Evolutionary conservation across 2,329 filamentous ascomycete genomes (phyloP), one percentile per base, ranked within the genome.

Genomic region (Amesomyces nigricolor): DNA sequence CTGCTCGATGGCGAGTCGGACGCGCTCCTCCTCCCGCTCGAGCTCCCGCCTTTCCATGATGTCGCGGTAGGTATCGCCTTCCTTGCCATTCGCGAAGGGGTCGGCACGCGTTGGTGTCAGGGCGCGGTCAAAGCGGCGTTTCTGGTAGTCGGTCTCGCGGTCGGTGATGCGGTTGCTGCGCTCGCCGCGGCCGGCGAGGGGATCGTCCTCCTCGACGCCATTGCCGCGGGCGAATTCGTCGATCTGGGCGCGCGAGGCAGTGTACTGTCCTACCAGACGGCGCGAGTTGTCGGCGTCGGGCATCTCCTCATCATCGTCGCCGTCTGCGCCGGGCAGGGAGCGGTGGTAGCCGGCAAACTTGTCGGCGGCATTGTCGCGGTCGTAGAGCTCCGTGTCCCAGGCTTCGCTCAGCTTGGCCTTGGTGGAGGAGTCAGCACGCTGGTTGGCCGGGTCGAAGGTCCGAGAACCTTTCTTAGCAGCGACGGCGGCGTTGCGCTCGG

Each of bases 121-220:
- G 51, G 83, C 85, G 59, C 94, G 90, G 69, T 96, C 86, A 71
- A 95, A 95, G 57, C 91, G 85, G 62, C 91, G 89, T 74, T 95
- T 96, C 74, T 99, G 95, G 70, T 99, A 99, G 68, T 97, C 92
- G 61, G 91, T 95, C 76, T 97, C 92, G 66, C 94, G 87, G 68
- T 95, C 92, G 58, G 86, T 79, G 67, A 99, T 97, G 65, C 92
- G 86, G 56, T 88, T 91, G 70, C 90, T 89, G 73, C 92, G 89
- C 76, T 97, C 94, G 63, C 82, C 81, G 63, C 86, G 83, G 44
- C 87, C 88, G 49, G 91, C 80, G 60, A 99, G 78, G 6, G 92
- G 86, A 66, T 99, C 95, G 57, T 92, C 90, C 73, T 96, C 92
- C 69, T 95, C 92, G 26, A 92, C 89, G 43, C 89, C 91, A 59